These are phyloP conservation scores for Xylariaceae sp. DNA, from an alignment of 2,329 filamentous ascomycete species.

Conservation along the genomic window DNA sequence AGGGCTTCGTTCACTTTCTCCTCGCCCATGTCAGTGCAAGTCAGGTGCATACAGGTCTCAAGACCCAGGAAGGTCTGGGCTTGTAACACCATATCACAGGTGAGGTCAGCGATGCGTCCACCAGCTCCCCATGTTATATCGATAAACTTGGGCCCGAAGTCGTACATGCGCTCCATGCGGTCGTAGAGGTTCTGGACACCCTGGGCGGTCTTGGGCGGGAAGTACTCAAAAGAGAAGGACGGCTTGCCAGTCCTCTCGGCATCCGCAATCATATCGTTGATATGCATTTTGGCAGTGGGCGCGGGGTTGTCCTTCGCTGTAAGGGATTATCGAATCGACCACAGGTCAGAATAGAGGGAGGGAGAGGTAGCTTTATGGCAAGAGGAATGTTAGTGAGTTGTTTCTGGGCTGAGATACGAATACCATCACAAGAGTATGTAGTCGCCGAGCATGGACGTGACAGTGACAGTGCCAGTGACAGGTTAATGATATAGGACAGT, in stretches of 20 bases:
- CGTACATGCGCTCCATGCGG: constrained; percentile 98
- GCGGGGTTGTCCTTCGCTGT: background rate
- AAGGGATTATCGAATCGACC: background rate
- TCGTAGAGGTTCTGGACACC: constrained; percentile 99
- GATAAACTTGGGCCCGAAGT: constrained; percentile 88
- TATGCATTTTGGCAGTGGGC: constrained; percentile 69
- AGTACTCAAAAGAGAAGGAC: constrained; percentile 99
- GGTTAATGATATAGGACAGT: background rate
- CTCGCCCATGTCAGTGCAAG: constrained; percentile 95
- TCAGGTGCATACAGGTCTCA: constrained; percentile 98
- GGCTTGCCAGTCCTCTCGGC: constrained; percentile 73
- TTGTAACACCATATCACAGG: constrained; percentile 94
- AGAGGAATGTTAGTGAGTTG: constrained; percentile 8
- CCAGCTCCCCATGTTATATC: constrained; percentile 98
- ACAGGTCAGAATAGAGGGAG: constrained; percentile 6
- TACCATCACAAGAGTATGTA: background rate
- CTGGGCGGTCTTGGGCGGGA: constrained; percentile 94
- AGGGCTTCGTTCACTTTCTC: constrained; percentile 88
- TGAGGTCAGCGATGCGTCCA: constrained; percentile 83
- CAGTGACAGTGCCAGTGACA: background rate
- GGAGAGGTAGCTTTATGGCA: background rate
- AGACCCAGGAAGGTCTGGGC: constrained; percentile 92
- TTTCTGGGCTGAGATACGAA: background rate
- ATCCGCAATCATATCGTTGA: constrained; percentile 83
- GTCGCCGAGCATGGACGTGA: background rate